A percentile compares a stretch with the other conserved stretches of the same genome.
phyloP scores from a whole-genome alignment of 2,329 filamentous ascomycete genomes.

The Alternaria solani region DNA sequence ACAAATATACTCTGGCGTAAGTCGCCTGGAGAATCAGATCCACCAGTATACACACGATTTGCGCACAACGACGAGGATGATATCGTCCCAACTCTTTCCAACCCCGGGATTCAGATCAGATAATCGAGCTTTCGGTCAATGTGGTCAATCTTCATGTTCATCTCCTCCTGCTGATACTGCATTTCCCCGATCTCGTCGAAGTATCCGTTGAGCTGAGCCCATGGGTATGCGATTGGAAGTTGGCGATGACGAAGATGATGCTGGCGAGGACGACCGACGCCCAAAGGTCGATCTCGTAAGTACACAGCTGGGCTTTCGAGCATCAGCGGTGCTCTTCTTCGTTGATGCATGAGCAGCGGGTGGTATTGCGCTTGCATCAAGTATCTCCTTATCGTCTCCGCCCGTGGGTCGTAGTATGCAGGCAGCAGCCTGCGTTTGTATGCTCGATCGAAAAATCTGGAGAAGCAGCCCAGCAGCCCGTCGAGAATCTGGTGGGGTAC shows the following conservation, averaged over 20 bases:
- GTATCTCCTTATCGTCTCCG: not conserved
- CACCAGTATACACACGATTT: not conserved
- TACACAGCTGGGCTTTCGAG: not conserved
- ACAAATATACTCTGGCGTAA: not conserved
- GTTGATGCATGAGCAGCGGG: not conserved
- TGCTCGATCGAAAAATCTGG: not conserved
- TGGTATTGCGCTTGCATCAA: not conserved
- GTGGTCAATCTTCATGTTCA: constrained; percentile 6
- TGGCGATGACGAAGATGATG: not conserved
- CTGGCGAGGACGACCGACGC: not conserved
- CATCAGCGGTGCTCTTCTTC: not conserved
- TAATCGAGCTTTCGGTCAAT: constrained; percentile 4
- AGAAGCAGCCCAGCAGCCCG: not conserved
- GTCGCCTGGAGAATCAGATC: not conserved
- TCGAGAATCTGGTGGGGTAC: not conserved
- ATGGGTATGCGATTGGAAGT: not conserved
- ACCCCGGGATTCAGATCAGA: not conserved
- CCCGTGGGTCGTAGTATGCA: not conserved
- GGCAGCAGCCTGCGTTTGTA: not conserved
- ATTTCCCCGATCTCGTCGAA: constrained; percentile 2
- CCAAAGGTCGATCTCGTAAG: not conserved
- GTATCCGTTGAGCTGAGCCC: not conserved
- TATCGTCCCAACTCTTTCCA: not conserved
- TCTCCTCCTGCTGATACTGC: constrained; percentile 10
- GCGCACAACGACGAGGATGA: not conserved